Percentiles rank a stretch among this genome's conserved stretches.
Conservation (phyloP, 352 stramenopile species). For the Phytophthora agathidicida region DNA sequence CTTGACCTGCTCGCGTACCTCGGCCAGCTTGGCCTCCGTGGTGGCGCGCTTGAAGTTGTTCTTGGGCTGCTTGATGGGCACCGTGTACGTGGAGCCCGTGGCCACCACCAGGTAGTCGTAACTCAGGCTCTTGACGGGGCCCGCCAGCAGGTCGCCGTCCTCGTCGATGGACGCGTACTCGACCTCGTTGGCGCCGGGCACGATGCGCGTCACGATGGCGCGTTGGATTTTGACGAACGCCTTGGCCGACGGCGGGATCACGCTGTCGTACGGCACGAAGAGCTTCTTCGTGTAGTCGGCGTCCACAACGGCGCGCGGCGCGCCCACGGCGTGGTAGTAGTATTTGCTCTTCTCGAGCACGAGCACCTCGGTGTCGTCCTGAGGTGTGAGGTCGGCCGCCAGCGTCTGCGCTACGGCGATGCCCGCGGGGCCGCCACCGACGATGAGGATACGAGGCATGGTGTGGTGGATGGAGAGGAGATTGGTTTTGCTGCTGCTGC, state of each 20-base stretch:
- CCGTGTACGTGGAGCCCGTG: conserved; percentile 63
- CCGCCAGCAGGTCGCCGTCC: conserved; percentile 32
- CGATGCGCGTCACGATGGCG: conserved; percentile 46
- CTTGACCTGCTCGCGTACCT: conserved; percentile 51
- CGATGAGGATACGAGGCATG: conserved; percentile 8
- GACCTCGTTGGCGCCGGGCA: conserved; percentile 42
- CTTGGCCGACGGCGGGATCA: conserved; percentile 36
- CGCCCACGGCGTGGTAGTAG: conserved; percentile 52
- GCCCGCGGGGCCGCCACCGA: conserved; percentile 55
- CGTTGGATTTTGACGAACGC: conserved; percentile 51
- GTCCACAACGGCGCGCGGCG: conserved; percentile 55
- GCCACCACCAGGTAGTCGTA: conserved; percentile 73
- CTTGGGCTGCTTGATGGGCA: conserved; percentile 12
- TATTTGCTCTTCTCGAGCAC: conserved; percentile 65
- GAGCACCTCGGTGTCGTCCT: conserved; percentile 49
- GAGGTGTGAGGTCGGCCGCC: conserved; percentile 31
- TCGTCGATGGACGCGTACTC: conserved; percentile 39
- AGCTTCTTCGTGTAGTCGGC: conserved; percentile 50
- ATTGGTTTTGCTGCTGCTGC: not conserved
- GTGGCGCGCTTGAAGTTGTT: conserved; percentile 1
- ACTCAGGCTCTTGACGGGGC: conserved; percentile 34
- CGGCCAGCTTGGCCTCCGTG: conserved; percentile 14
- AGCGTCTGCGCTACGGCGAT: conserved; percentile 51
- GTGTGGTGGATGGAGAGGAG: not conserved
- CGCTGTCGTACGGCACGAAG: conserved; percentile 62